Evolutionary conservation across 495 filamentous ascomycete genomes (phyloP).

Genomic region (Tetracladium marchalianum): DNA sequence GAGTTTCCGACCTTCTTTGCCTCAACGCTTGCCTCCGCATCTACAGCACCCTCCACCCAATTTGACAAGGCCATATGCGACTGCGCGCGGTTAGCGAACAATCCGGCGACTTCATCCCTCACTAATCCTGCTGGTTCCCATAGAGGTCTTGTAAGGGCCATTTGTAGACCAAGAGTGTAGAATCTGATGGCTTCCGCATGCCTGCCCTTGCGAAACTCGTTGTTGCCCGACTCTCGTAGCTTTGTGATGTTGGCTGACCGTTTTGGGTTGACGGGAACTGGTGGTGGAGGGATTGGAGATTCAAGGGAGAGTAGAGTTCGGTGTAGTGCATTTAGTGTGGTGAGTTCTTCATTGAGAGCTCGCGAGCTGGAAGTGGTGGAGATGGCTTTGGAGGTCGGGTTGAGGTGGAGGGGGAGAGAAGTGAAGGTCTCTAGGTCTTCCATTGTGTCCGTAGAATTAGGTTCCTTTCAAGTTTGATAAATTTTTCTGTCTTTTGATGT

Average conservation of each 20-base stretch:
- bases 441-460: slow-evolving; percentile 25
- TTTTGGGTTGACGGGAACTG: slow-evolving; percentile 76
- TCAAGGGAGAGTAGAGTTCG: slow-evolving; percentile 52
- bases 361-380: slow-evolving; percentile 27
- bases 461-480: background rate
- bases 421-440: slow-evolving; percentile 67
- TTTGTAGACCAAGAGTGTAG: slow-evolving; percentile 76
- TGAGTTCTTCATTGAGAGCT: slow-evolving; percentile 54
- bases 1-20: slow-evolving; percentile 76
- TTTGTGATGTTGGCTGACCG: slow-evolving; percentile 77
- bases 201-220: slow-evolving; percentile 64
- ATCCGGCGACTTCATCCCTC: slow-evolving; percentile 66
- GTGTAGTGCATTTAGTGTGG: slow-evolving; percentile 64
- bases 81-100: slow-evolving; percentile 86
- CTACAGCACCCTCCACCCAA: slow-evolving; percentile 74
- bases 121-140: slow-evolving; percentile 83
- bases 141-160: slow-evolving; percentile 68
- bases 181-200: slow-evolving; percentile 67
- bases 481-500: too few relatives aligned
- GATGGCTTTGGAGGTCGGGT: slow-evolving; percentile 62
- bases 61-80: slow-evolving; percentile 67
- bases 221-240: slow-evolving; percentile 80
- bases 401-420: slow-evolving; percentile 69
- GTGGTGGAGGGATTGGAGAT: slow-evolving; percentile 59
- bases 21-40: slow-evolving; percentile 86